phyloP scores from a whole-genome alignment of 2,329 filamentous ascomycete genomes.

The Orbilia quercus region DNA sequence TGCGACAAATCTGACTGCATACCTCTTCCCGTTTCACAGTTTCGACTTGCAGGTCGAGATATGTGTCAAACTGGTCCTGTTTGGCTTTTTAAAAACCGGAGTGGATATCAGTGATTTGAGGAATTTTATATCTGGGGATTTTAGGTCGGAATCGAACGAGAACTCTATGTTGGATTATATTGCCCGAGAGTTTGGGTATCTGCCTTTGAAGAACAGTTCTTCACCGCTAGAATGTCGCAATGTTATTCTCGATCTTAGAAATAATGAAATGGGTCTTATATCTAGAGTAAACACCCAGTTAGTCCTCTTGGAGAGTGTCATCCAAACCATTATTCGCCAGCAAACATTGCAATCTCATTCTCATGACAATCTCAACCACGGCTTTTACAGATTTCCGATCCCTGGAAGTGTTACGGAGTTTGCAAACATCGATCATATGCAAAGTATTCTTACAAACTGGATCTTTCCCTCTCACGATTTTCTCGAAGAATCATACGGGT shows the following conservation, averaged over 20 bases:
- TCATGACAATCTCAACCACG: background rate
- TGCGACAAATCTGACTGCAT: constrained; percentile 21
- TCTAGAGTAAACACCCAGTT: constrained; percentile 6
- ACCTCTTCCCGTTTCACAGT: constrained; percentile 29
- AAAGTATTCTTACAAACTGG: constrained; percentile 24
- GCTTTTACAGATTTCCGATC: background rate
- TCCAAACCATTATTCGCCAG: constrained; percentile 1
- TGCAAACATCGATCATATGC: background rate
- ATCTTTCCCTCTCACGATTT: constrained; percentile 33
- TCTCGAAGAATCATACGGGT: constrained; percentile 15
- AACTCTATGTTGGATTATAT: constrained; percentile 2
- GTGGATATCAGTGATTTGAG: constrained; percentile 11
- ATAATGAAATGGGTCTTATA: background rate
- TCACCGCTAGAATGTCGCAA: background rate
- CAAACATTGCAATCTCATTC: background rate
- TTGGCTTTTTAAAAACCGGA: constrained; percentile 1
- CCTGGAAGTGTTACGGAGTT: background rate
- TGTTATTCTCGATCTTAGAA: background rate
- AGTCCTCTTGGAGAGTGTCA: constrained; percentile 1
- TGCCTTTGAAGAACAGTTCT: background rate
- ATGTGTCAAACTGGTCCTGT: constrained; percentile 17
- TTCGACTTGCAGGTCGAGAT: constrained; percentile 37
- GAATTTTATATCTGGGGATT: background rate
- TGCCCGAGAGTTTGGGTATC: constrained; percentile 2
- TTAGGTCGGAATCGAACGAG: background rate